These are phyloP conservation scores for Rhynchosporium agropyri DNA, from an alignment of 2,329 filamentous ascomycete genomes.

Conservation along the genomic window DNA sequence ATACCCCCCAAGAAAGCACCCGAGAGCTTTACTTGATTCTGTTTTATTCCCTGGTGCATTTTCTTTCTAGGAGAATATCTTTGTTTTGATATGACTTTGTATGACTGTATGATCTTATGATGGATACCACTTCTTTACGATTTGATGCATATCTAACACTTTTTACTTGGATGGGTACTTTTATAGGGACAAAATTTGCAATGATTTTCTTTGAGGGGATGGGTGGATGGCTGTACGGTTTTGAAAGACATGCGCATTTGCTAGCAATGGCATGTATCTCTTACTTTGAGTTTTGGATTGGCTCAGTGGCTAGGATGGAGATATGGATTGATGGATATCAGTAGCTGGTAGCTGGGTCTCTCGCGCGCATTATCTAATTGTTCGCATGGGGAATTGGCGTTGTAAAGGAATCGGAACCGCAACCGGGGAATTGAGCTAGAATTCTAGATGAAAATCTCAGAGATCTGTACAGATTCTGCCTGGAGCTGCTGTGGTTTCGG, in stretches of 20 bases:
- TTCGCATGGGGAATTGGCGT: constrained; percentile 32
- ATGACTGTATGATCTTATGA: constrained; percentile 41
- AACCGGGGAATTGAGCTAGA: not conserved
- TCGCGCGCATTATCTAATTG: constrained; percentile 29
- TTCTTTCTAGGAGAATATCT: constrained; percentile 19
- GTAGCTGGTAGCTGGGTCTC: constrained; percentile 9
- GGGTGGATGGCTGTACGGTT: not conserved
- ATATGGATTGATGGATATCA: not conserved
- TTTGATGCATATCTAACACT: constrained; percentile 6
- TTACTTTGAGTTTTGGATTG: constrained; percentile 16
- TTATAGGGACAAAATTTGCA: constrained; percentile 17
- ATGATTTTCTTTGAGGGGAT: constrained; percentile 20
- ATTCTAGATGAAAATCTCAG: not conserved
- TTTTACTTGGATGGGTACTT: constrained; percentile 14
- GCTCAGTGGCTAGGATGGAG: not conserved
- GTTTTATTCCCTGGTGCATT: constrained; percentile 10
- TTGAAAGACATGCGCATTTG: constrained; percentile 34
- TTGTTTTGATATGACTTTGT: constrained; percentile 40
- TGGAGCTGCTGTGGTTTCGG: constrained; percentile 18
- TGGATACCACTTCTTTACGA: constrained; percentile 32
- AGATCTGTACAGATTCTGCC: constrained; percentile 28
- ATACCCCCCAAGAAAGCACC: constrained; percentile 37
- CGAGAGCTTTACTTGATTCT: constrained; percentile 23
- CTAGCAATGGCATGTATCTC: constrained; percentile 39
- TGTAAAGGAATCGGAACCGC: constrained; percentile 15